Base-by-base conservation (phyloP, 176 grass and related monocot genomes). In the Puya raimondii region DNA sequence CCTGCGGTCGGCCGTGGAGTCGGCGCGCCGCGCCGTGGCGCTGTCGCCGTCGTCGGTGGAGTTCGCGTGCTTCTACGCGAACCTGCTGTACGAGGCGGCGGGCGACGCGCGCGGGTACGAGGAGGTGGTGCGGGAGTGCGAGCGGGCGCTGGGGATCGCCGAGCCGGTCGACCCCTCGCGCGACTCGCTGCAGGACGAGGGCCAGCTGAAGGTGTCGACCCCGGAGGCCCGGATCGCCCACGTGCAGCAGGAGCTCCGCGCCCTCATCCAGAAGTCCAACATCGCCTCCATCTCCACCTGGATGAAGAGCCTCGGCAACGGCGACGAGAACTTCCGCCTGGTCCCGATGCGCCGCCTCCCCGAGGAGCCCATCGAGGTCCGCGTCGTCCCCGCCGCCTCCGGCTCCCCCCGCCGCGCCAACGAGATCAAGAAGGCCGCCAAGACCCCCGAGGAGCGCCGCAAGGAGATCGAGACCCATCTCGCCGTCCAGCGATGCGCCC, bases 401-500 rank as follows among this genome's bases (percentile, higher is more conserved):
- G 56, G 15, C 4, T 61, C 86, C 1, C 76, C 82, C 1, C 87
- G 87, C 54, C 90, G 89, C 8, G 83, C 80, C 7, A 99, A 93
- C 13, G 94, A 99, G 82, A 81, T 93, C 73, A 99, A 92, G 79
- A 97, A 93, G 71, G 94, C 87, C 16, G 85, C 77, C 10, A 99
- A 99, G 83, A 99, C 87, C 50, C 51, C 80, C 0, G 85, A 99
- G 18, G 94, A 99, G 77, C 86, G 87, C 50, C 89, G 94, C 70
- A 89, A 90, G 85, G 94, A 97, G 82, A 93, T 97, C 59, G 94
- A 97, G 80, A 89, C 88, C 64, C 84, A 87, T 4, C 73, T 97
- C 3, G 84, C 89, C 11, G 94, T 84, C 33, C 33, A 42, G 33
- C 33, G 33, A 7, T 42, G 33, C 0, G 76, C 88, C 16, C 81